Evolutionary conservation across 257 asterid genomes (phyloP).

Genomic region (Handroanthus guayacan): DNA sequence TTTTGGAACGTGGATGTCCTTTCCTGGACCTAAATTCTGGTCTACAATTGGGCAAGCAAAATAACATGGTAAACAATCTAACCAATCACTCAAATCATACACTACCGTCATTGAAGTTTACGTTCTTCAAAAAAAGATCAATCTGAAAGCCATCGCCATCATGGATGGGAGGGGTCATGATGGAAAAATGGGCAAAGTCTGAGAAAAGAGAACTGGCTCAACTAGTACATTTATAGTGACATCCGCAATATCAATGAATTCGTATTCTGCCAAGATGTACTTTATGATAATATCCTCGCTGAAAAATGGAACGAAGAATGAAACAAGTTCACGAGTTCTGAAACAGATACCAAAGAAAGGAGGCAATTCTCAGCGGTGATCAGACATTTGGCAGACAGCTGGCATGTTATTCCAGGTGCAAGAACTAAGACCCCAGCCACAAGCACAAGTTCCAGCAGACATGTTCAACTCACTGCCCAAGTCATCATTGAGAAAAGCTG

Average conservation of each 20-base stretch:
- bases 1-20: too few relatives aligned
- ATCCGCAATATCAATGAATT: neutral
- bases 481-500: constrained; percentile 33
- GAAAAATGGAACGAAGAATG: constrained; percentile 14
- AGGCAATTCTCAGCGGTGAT: constrained; percentile 29
- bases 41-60: neutral
- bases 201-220: neutral
- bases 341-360: neutral
- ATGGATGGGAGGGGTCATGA: neutral
- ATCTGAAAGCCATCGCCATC: neutral
- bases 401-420: constrained; percentile 52
- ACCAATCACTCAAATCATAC: neutral
- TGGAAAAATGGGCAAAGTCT: neutral
- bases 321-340: neutral
- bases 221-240: neutral
- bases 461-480: constrained; percentile 32
- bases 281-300: neutral
- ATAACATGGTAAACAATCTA: neutral
- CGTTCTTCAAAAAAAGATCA: neutral
- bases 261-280: neutral
- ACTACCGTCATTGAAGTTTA: neutral
- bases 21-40: too few relatives aligned
- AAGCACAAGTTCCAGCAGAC: constrained; percentile 1
- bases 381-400: constrained; percentile 45
- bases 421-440: constrained; percentile 39